Evolutionary conservation across 2,329 filamentous ascomycete species (phyloP), one percentile per base, ranked within the genome.

Genomic region (Raffaelea albimanens): DNA sequence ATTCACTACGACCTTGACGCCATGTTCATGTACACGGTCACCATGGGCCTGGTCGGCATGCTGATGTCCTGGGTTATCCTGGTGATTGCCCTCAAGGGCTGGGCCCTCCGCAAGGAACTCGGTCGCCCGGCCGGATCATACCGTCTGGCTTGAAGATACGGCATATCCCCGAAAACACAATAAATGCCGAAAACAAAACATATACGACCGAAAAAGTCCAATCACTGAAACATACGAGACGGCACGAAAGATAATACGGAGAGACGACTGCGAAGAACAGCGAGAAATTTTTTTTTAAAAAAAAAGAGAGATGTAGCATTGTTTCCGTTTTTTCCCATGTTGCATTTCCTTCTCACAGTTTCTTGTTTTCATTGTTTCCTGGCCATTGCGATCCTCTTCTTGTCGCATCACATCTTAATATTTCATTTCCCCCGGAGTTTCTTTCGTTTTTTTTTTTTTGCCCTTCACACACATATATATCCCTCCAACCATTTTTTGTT

Each of bases 11-110:
- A 82, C 4, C 69, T 95, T 16, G 86, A 95, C 59, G 87, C 87
- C 53, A 96, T 95, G 89, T 93, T 95, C 64, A 79, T 88, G 52
- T 95, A 95, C 65, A 95, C 88, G 0, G 77, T 95, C 31, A 85
- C 82, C 10, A 85, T 94, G 78, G 91, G 90, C 2, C 62, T 94
- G 7, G 86, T 88, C 1, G 84, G 83, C 2, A 72, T 95, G 44
- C 65, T 95, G 45, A 91, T 96, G 85, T 82, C 89, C 0, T 95
- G 87, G 82, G 76, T 85, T 46, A 76, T 94, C 19, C 59, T 89
- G 23, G 69, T 85, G 11, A 78, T 96, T 50, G 84, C 88, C 22
- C 67, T 95, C 61, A 96, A 95, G 66, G 90, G 89, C 22, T 95
- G 88, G 88, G 88, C 87, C 4, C 65, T 78, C 16, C 69, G 73